Evolutionary conservation across 2,329 filamentous ascomycete species (phyloP), one percentile per base, ranked within the genome.

Genomic region (Aspergillus uvarum): DNA sequence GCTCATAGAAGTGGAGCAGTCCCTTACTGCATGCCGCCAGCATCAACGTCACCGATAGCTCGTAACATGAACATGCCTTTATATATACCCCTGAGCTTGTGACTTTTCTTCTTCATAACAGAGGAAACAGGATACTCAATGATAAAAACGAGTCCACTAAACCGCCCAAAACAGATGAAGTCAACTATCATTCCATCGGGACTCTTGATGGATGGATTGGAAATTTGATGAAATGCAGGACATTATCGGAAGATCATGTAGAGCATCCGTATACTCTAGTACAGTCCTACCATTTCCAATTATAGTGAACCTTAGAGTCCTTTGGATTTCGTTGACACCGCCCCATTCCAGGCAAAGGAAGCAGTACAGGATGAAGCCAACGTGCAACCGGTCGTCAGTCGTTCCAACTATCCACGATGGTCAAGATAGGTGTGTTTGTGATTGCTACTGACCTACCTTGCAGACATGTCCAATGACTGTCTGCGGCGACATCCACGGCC

Each of bases 391-490:
- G 95, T 99, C 24, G 24, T 26, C 6, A 26, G 24, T 26, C 5
- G 4, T 26, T 26, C 24, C 5, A 26, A 26, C 5, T 7, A 26
- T 26, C 1, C 6, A 7, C 7, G 7, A 7, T 26, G 6, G 26
- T 2, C 26, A 26, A 7, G 80, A 93, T 97, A 91, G 74, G 86
- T 79, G 61, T 52, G 49, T 49, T 60, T 4, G 19, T 42, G 5
- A 16, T 1, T 63, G 51, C 63, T 38, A 7, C 14, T 42, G 26
- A 26, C 26, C 26, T 7, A 6, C 5, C 26, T 14, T 68, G 58
- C 69, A 93, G 90, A 97, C 97, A 94, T 98, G 94, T 77, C 95
- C 95, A 49, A 95, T 98, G 68, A 99, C 95, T 58, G 95, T 99
- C 64, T 98, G 95, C 78, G 95, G 95, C 77, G 95, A 99, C 80